Conservation (phyloP, 1,284 basidiomycete species). For the Fomitiporia mediterranea region DNA sequence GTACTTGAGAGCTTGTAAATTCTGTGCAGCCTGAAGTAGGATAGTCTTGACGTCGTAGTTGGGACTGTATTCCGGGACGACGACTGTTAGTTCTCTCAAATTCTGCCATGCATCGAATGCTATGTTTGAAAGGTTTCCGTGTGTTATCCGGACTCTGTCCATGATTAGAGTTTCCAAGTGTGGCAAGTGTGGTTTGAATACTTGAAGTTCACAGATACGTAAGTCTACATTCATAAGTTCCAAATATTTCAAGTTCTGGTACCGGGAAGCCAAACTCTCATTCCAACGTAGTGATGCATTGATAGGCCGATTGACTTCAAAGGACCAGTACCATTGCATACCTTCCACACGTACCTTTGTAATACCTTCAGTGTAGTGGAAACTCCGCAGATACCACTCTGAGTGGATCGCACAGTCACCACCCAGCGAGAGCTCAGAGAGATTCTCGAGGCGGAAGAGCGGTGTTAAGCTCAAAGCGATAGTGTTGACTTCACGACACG, state of each 20-base stretch:
- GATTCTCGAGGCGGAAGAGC: constrained; percentile 2
- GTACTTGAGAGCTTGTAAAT: constrained; percentile 3
- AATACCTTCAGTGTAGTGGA: background rate
- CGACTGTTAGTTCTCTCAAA: constrained; percentile 4
- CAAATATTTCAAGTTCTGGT: constrained; percentile 1
- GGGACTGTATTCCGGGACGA: background rate
- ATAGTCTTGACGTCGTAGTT: constrained; percentile 5
- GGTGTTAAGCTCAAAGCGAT: constrained; percentile 6
- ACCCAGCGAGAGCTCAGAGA: constrained; percentile 2
- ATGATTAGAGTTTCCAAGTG: constrained; percentile 4
- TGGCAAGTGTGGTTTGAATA: constrained; percentile 2
- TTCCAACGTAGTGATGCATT: constrained; percentile 8
- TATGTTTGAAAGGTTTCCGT: constrained; percentile 2
- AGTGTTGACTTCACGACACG: background rate
- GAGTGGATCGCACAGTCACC: constrained; percentile 10
- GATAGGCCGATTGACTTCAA: background rate
- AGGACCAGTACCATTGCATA: constrained; percentile 12
- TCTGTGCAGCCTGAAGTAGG: background rate
- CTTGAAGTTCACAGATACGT: background rate
- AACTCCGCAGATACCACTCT: constrained; percentile 8
- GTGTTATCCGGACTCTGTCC: constrained; percentile 3
- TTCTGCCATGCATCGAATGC: background rate
- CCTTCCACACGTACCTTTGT: background rate
- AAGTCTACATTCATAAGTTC: constrained; percentile 11
- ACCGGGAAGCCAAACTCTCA: constrained; percentile 4